Evolutionary conservation across 2,329 filamentous ascomycete species (phyloP), one percentile per base, ranked within the genome.

Genomic region (Teratosphaeria nubilosa): DNA sequence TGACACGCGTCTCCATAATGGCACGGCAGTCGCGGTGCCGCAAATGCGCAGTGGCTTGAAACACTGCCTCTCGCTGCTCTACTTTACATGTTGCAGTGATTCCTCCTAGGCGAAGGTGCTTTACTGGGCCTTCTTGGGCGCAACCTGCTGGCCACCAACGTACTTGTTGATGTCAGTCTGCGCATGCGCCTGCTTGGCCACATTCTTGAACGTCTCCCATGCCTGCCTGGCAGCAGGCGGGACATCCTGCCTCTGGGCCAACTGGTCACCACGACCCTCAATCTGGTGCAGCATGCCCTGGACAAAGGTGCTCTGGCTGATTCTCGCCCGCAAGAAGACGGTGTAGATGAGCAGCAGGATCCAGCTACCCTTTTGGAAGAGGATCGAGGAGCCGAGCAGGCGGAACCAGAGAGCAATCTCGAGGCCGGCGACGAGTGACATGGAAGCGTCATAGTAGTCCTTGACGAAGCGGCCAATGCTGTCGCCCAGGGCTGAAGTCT

Each of bases 361-460:
- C 90, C 92, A 96, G 63, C 90, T 94, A 66, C 90, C 87, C 74
- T 87, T 90, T 77, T 86, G 85, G 83, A 97, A 97, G 66, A 95
- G 80, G 63, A 97, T 76, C 62, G 90, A 90, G 32, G 89, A 87
- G 57, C 91, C 76, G 54, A 95, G 71, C 57, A 99, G 78, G 69
- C 94, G 90, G 75, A 88, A 78, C 86, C 91, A 95, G 60, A 97
- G 84, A 48, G 83, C 76, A 65, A 97, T 90, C 78, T 99, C 94
- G 59, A 99, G 88, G 53, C 81, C 79, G 41, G 92, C 88, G 32
- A 99, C 94, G 61, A 97, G 79, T 59, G 88, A 89, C 94, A 99
- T 99, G 75, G 90, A 95, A 61, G 84, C 78, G 73, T 99, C 94
- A 73, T 99, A 99, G 83, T 97, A 96, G 73, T 91, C 85, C 85